A percentile compares a stretch with the other conserved stretches of the same genome.
These are phyloP conservation scores for Colletotrichum cereale DNA, from an alignment of 2,329 filamentous ascomycete genomes.

Conservation along the genomic window DNA sequence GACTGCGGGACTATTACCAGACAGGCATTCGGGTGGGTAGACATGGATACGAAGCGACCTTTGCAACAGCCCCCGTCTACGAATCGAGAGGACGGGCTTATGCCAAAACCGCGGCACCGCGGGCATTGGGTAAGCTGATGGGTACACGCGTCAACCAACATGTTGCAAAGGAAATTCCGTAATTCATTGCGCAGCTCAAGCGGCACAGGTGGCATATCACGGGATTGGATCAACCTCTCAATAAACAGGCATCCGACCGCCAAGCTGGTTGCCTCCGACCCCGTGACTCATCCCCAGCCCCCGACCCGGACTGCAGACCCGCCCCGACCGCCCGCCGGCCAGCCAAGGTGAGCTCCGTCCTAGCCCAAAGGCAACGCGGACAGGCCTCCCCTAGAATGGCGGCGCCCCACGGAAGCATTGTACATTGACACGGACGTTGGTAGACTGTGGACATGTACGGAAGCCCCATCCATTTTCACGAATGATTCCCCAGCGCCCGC, in stretches of 20 bases:
- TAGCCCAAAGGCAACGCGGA: neutral
- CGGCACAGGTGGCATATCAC: neutral
- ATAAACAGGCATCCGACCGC: constrained; percentile 19
- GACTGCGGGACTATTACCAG: neutral
- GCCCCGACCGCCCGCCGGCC: constrained; percentile 32
- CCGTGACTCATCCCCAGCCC: constrained; percentile 35
- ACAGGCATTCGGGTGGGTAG: constrained; percentile 15
- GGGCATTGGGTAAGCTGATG: constrained; percentile 13
- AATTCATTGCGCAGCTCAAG: constrained; percentile 2
- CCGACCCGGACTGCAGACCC: constrained; percentile 32
- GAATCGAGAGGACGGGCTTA: constrained; percentile 9
- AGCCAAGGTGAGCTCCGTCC: constrained; percentile 4
- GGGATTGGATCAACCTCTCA: neutral
- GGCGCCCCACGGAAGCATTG: neutral
- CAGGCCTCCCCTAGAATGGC: constrained; percentile 11
- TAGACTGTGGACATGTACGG: neutral
- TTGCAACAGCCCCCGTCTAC: constrained; percentile 17
- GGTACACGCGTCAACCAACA: neutral
- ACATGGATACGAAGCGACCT: constrained; percentile 12
- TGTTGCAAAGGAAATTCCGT: neutral
- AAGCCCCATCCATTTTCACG: neutral
- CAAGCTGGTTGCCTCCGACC: constrained; percentile 20
- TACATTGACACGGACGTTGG: constrained; percentile 1
- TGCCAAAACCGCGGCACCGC: constrained; percentile 21
- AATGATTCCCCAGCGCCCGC: neutral